phyloP scores from a whole-genome alignment of 2,329 filamentous ascomycete genomes.

The Cercospora sp. region DNA sequence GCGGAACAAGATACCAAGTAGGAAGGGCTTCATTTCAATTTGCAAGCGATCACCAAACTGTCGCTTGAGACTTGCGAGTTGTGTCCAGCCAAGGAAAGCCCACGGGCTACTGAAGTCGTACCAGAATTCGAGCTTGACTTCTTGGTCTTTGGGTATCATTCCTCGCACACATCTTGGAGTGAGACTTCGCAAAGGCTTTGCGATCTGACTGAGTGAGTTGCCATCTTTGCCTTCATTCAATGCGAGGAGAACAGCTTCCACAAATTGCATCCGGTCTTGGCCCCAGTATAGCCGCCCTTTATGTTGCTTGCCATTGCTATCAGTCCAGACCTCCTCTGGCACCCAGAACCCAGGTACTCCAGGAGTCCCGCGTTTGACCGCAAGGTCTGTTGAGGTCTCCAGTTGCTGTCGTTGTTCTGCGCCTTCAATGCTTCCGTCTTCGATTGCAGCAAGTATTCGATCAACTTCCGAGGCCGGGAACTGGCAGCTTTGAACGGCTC shows the following conservation, averaged over 20 bases:
- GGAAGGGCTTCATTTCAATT: constrained; percentile 30
- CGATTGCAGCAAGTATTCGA: constrained; percentile 20
- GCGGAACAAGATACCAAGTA: constrained; percentile 29
- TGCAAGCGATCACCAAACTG: constrained; percentile 22
- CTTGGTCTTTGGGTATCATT: constrained; percentile 11
- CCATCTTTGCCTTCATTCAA: constrained; percentile 22
- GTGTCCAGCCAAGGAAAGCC: constrained; percentile 30
- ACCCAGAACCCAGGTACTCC: constrained; percentile 30
- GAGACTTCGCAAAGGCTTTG: constrained; percentile 16
- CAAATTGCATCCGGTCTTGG: constrained; percentile 30
- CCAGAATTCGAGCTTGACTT: constrained; percentile 31
- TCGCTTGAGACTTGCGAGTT: constrained; percentile 21
- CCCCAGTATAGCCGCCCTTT: constrained; percentile 30
- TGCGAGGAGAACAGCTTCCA: constrained; percentile 24
- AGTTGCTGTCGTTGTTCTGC: constrained; percentile 17
- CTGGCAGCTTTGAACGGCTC: constrained; percentile 18
- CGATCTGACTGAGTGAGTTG: constrained; percentile 11
- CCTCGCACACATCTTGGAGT: constrained; percentile 12
- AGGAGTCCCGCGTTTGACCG: constrained; percentile 26
- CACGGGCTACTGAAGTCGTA: constrained; percentile 30
- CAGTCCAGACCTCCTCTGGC: constrained; percentile 23
- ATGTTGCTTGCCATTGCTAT: constrained; percentile 10
- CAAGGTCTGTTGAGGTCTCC: constrained; percentile 24
- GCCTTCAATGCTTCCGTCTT: constrained; percentile 25
- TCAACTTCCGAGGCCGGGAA: not conserved